A percentile compares a stretch with the other conserved stretches of the same genome.
phyloP scores from a whole-genome alignment of 106 monocot genomes.

The Triglochin maritima region DNA sequence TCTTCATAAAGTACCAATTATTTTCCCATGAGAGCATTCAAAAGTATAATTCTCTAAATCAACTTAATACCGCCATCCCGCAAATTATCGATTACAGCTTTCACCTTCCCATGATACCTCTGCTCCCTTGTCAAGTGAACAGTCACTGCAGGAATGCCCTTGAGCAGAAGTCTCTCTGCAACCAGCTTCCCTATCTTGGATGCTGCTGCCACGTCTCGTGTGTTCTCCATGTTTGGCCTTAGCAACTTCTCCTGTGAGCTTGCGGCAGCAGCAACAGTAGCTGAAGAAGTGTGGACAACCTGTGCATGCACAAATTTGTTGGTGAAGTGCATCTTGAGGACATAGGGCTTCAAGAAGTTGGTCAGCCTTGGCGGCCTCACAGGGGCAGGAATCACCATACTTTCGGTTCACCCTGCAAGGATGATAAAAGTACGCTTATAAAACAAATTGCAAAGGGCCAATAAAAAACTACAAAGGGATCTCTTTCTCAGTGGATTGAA shows the following conservation, averaged over 20 bases:
- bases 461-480: no score
- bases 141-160: constrained; percentile 60
- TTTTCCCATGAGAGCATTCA: no score
- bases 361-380: constrained; percentile 38
- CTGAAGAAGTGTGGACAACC: constrained; percentile 70
- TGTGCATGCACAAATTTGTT: constrained; percentile 73
- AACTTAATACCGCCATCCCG: constrained; percentile 74
- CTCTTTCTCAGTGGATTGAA: no score
- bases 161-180: constrained; percentile 66
- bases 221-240: constrained; percentile 58
- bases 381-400: constrained; percentile 64
- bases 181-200: constrained; percentile 71
- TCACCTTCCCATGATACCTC: constrained; percentile 85
- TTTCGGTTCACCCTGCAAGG: background rate
- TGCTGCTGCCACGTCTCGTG: constrained; percentile 68
- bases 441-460: no score
- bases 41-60: background rate
- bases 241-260: constrained; percentile 88
- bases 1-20: no score
- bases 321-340: constrained; percentile 75
- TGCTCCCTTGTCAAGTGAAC: constrained; percentile 65
- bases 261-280: constrained; percentile 63
- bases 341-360: constrained; percentile 64
- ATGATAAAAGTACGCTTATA: background rate
- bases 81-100: constrained; percentile 68